Percentiles rank a stretch among this genome's conserved stretches.
phyloP scores from a whole-genome alignment of 352 stramenopile species.

The Phytophthora nicotianae region DNA sequence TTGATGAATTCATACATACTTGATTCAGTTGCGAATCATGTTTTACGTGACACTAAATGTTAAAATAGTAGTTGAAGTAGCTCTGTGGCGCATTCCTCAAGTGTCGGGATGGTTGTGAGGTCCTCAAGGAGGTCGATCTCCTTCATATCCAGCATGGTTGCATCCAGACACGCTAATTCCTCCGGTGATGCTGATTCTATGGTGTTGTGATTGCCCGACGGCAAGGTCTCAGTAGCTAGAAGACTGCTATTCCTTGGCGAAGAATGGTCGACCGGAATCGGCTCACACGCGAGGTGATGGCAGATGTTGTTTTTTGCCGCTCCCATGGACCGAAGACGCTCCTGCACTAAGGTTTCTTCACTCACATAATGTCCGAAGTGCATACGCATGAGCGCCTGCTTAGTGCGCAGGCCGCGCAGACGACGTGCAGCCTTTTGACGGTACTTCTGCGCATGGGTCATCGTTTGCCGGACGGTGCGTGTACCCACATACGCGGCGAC shows the following conservation, averaged over 20 bases:
- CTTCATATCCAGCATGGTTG: slow-evolving; percentile 8
- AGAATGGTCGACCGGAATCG: slow-evolving; percentile 10
- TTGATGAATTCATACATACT: not conserved
- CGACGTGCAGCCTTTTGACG: slow-evolving; percentile 63
- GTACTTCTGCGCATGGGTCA: slow-evolving; percentile 82
- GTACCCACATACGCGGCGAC: slow-evolving; percentile 70
- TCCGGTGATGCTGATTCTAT: not conserved
- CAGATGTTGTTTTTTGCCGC: slow-evolving; percentile 5
- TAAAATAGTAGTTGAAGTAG: slow-evolving; percentile 68
- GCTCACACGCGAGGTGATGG: slow-evolving; percentile 8
- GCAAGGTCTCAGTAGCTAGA: not conserved
- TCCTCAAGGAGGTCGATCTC: slow-evolving; percentile 36
- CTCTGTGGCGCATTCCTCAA: slow-evolving; percentile 66
- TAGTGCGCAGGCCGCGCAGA: slow-evolving; percentile 64
- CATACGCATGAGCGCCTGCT: slow-evolving; percentile 78
- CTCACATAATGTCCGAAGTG: slow-evolving; percentile 67
- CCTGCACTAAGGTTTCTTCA: slow-evolving; percentile 67
- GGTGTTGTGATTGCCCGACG: not conserved
- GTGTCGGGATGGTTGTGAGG: slow-evolving; percentile 40
- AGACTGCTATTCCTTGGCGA: slow-evolving; percentile 1
- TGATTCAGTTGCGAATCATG: too few relatives aligned
- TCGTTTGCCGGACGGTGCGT: slow-evolving; percentile 74
- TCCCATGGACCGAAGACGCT: slow-evolving; percentile 52
- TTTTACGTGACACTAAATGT: too few relatives aligned
- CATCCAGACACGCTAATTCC: slow-evolving; percentile 20